A percentile compares a stretch with the other conserved stretches of the same genome.
phyloP scores from a whole-genome alignment of 2,329 filamentous ascomycete species.

The Helminthosporium solani region DNA sequence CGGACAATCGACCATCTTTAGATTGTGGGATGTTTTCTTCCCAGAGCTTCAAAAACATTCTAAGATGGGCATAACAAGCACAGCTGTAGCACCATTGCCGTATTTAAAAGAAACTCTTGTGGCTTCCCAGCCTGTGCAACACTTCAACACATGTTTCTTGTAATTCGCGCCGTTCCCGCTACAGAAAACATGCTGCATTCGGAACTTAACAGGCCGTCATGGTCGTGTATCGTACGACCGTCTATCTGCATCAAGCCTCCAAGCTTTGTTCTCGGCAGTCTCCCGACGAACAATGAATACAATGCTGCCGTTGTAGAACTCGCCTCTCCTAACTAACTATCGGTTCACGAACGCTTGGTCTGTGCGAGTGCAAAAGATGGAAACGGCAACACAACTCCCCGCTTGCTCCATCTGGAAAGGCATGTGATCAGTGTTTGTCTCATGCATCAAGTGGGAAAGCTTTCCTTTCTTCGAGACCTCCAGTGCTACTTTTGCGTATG shows the following conservation, averaged over 20 bases:
- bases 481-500: constrained; percentile 12
- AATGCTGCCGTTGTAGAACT: constrained; percentile 31
- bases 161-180: not conserved
- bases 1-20: not conserved
- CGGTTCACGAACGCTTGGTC: constrained; percentile 37
- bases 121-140: not conserved
- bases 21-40: not conserved
- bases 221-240: constrained; percentile 7
- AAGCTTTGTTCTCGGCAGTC: constrained; percentile 20
- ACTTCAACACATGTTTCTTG: constrained; percentile 1
- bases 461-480: constrained; percentile 19
- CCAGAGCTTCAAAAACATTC: not conserved
- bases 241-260: constrained; percentile 23
- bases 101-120: not conserved
- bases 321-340: constrained; percentile 19
- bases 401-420: constrained; percentile 21
- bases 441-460: constrained; percentile 15
- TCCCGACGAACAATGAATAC: constrained; percentile 24
- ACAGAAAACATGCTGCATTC: not conserved
- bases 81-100: not conserved
- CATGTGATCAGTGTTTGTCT: constrained; percentile 25
- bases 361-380: constrained; percentile 30
- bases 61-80: not conserved
- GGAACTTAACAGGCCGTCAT: constrained; percentile 7
- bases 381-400: constrained; percentile 19